Evolutionary conservation across 148 eudicot species (phyloP), one percentile per base, ranked within the genome.

Genomic region (Chenopodium quinoa): DNA sequence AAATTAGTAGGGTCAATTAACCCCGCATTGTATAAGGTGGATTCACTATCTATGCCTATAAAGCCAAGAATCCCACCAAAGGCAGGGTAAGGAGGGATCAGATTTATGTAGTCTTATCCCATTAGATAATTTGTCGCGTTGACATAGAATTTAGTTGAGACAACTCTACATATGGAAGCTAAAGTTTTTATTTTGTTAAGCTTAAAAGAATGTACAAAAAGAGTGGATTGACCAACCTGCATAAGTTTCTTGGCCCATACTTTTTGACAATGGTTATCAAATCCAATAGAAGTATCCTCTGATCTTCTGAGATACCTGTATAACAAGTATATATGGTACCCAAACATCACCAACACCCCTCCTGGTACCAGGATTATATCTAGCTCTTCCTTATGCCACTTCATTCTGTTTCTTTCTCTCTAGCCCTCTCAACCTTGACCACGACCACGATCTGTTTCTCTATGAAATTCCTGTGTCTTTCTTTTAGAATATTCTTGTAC

Each of bases 341-440:
- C 85, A 80, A 89, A 82, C 96, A 94, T 85, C 79, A 91, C 75
- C 14, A 92, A 44, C 3, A 92, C 54, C 60, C 93, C 94, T 44
- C 75, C 16, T n/a, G 97, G 98, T 74, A 94, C 97, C 34, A 94
- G 73, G 60, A 91, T 64, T 46, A 86, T 31, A 88, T 94, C 97
- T 72, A 94, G 82, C 82, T 89, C 29, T 50, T 93, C 94, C 83
- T 91, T 82, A 58, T 79, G 80, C 89, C 83, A 88, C 78, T 84
- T 80, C 87, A 83, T 85, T 76, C 44, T 37, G 40, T 37, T 37
- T 75, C 67, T 47, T 58, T 58, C 54, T 29, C 19, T 68, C 44
- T 9, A 4, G 65, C 10, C 14, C 16, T 56, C 12, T 17, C 62
- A n/a, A n/a, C n/a, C n/a, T n/a, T n/a, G 62, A 56, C 1, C 22